Evolutionary conservation across 164 flowering plant genomes (phyloP).

Genomic region (Kingdonia uniflora): DNA sequence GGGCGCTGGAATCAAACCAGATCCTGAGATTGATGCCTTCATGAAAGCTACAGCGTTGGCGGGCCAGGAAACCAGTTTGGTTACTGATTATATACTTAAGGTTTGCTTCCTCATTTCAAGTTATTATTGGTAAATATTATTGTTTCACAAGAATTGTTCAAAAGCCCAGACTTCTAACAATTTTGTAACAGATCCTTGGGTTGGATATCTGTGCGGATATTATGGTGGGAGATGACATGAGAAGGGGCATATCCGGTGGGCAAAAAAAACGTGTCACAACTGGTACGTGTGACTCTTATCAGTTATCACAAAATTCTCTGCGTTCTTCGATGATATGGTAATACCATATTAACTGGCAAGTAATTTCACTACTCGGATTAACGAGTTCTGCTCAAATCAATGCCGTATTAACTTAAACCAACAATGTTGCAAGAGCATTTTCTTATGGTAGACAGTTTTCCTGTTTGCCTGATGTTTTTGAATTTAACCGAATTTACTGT

Average conservation of each 20-base stretch:
- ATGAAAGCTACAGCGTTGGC: slow-evolving; percentile 55
- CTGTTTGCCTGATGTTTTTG: no score
- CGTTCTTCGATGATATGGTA: no score
- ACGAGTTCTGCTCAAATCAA: no score
- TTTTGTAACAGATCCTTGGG: slow-evolving; percentile 37
- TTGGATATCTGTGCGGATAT: slow-evolving; percentile 51
- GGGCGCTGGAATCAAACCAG: slow-evolving; percentile 47
- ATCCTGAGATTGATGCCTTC: slow-evolving; percentile 55
- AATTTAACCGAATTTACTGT: no score
- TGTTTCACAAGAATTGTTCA: not conserved
- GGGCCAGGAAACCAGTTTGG: slow-evolving; percentile 44
- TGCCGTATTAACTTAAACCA: no score
- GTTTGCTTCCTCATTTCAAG: slow-evolving; percentile 15
- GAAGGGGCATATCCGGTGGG: slow-evolving; percentile 59
- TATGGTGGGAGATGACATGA: slow-evolving; percentile 51
- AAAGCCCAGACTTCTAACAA: not conserved
- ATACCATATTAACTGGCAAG: no score
- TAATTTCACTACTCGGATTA: no score
- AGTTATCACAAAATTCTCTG: no score
- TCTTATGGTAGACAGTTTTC: no score
- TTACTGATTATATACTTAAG: slow-evolving; percentile 52
- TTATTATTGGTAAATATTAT: not conserved
- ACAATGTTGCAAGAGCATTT: no score
- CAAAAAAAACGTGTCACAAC: slow-evolving; percentile 60
- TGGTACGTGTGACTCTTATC: slow-evolving; percentile 18